phyloP scores from a whole-genome alignment of 352 stramenopile species.

The Globisporangium barbulae region DNA sequence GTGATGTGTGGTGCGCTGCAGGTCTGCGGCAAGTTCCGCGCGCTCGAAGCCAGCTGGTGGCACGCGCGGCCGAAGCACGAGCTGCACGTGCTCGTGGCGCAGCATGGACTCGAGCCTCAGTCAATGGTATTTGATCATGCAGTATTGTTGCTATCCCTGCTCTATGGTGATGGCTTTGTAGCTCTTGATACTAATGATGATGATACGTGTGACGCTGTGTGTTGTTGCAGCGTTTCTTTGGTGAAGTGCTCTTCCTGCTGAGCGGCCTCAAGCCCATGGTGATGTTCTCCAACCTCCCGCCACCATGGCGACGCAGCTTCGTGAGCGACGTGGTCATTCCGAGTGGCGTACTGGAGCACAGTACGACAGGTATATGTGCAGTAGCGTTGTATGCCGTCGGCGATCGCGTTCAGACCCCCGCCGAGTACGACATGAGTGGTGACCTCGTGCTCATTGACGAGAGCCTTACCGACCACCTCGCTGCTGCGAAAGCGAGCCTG shows the following conservation, averaged over 20 bases:
- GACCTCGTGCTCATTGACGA: conserved; percentile 47
- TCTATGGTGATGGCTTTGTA: neutral
- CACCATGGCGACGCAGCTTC: conserved; percentile 41
- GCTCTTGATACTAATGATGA: neutral
- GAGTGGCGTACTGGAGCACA: conserved; percentile 31
- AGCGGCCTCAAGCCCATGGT: conserved; percentile 57
- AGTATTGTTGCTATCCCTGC: neutral
- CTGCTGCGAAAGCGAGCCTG: conserved; percentile 17
- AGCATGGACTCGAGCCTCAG: conserved; percentile 33
- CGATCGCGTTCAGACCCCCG: conserved; percentile 35
- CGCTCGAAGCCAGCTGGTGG: conserved; percentile 38
- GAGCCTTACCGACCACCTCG: conserved; percentile 18
- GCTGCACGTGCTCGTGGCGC: conserved; percentile 20
- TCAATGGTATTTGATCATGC: conserved; percentile 33
- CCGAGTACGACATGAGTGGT: conserved; percentile 43
- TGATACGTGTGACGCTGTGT: neutral
- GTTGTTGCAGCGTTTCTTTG: conserved; percentile 46
- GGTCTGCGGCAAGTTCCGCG: conserved; percentile 22
- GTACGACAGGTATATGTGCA: neutral
- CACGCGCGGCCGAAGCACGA: conserved; percentile 19
- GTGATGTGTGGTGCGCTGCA: conserved; percentile 27
- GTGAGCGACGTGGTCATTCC: conserved; percentile 30
- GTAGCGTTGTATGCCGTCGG: conserved; percentile 24
- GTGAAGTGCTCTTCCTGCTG: conserved; percentile 69
- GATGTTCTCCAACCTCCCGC: conserved; percentile 65